These are phyloP conservation scores for Litchi chinensis DNA, from an alignment of 345 rosid genomes.

Conservation along the genomic window DNA sequence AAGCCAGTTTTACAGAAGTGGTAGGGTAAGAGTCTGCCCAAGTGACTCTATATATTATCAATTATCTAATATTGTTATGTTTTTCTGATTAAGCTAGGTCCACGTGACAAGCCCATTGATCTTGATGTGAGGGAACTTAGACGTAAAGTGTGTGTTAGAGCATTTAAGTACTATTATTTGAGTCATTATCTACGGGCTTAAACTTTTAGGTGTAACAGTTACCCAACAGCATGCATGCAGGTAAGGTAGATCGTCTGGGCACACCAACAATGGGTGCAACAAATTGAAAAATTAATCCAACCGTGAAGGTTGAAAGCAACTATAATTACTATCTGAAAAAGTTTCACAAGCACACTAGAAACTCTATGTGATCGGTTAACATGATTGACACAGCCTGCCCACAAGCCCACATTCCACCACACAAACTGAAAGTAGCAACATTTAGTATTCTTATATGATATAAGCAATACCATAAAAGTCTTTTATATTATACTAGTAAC, in stretches of 20 bases:
- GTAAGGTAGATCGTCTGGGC: neutral
- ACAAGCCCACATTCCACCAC: neutral
- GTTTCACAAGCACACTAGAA: neutral
- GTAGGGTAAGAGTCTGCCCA: no score
- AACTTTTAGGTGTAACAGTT: neutral
- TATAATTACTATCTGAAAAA: neutral
- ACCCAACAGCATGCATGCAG: neutral
- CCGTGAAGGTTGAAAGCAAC: neutral
- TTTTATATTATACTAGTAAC: neutral
- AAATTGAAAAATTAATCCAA: neutral
- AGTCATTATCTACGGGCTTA: neutral
- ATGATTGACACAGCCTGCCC: neutral
- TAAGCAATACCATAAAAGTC: neutral
- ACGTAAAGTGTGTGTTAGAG: neutral
- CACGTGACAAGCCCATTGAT: neutral
- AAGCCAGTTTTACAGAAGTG: neutral
- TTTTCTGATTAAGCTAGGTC: neutral
- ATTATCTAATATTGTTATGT: neutral
- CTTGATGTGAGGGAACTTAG: neutral
- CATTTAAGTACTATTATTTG: neutral
- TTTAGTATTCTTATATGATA: neutral
- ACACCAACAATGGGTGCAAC: neutral
- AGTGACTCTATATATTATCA: no score
- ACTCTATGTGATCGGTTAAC: neutral
- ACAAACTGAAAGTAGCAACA: neutral